These are phyloP conservation scores for Ramaria sp. DNA, from an alignment of 768 basidiomycete species.

Conservation along the genomic window DNA sequence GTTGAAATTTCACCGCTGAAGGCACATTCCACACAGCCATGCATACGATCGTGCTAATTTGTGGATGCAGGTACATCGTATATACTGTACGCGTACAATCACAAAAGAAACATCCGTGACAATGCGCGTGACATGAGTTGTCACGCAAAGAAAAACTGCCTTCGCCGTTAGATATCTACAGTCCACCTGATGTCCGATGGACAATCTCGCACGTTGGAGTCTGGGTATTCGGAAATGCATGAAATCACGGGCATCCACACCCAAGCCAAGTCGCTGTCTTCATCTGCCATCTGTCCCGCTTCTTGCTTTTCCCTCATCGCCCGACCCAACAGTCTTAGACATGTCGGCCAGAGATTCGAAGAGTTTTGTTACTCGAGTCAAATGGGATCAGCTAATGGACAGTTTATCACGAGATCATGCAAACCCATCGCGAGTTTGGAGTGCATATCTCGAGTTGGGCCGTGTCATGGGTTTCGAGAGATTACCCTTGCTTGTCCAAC, in stretches of 20 bases:
- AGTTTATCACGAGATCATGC: conserved; percentile 21
- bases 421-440: conserved; percentile 51
- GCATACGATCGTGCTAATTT: no score
- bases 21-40: no score
- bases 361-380: conserved; percentile 9
- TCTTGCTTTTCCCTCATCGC: neutral
- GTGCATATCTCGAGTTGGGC: conserved; percentile 48
- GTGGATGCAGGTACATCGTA: no score
- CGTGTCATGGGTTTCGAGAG: conserved; percentile 33
- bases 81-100: no score
- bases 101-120: neutral
- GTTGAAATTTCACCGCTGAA: no score
- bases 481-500: conserved; percentile 58
- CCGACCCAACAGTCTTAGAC: neutral
- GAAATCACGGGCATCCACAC: neutral
- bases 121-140: neutral
- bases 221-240: neutral
- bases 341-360: neutral
- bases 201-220: neutral
- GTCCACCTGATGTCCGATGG: neutral
- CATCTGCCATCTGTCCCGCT: neutral
- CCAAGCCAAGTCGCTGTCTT: neutral
- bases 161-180: no score
- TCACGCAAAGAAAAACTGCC: neutral
- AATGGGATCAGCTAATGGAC: conserved; percentile 18